These are phyloP conservation scores for Leishmania martiniquensis DNA, from an alignment of 208 protist genomes.

Conservation along the genomic window DNA sequence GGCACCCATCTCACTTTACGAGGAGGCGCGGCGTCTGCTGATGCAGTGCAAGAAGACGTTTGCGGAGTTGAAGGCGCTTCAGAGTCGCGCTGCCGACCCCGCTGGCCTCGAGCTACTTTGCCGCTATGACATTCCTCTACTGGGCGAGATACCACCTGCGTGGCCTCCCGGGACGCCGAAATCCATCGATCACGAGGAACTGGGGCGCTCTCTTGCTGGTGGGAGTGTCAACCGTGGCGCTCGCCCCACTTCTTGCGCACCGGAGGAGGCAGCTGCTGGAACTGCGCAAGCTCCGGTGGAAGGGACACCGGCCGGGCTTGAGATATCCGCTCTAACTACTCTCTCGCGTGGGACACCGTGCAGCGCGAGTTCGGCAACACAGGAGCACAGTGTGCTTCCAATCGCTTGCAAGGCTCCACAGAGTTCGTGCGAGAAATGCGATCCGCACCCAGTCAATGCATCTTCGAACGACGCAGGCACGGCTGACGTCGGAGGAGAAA, in stretches of 20 bases:
- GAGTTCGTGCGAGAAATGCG: too few relatives aligned
- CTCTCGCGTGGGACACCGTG: constrained; percentile 24
- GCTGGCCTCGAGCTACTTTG: constrained; percentile 19
- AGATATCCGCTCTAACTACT: constrained; percentile 19
- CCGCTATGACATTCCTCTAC: constrained; percentile 24
- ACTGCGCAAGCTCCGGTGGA: not conserved
- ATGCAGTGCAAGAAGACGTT: constrained; percentile 18
- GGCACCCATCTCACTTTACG: constrained; percentile 26
- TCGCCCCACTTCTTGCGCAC: not conserved
- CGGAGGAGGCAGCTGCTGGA: not conserved
- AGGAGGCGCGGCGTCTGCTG: constrained; percentile 16
- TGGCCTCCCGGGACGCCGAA: constrained; percentile 4
- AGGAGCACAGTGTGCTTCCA: not conserved
- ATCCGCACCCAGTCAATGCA: not conserved
- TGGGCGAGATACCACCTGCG: constrained; percentile 23
- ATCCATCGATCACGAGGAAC: not conserved
- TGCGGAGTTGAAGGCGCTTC: constrained; percentile 34
- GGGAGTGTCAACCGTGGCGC: not conserved
- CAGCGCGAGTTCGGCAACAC: not conserved
- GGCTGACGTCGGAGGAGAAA: not conserved
- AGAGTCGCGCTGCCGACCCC: constrained; percentile 17
- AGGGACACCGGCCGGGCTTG: constrained; percentile 10
- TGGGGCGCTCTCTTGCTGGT: not conserved
- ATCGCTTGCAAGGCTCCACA: not conserved
- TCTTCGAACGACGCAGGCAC: not conserved